Base-by-base conservation (phyloP, 257 asterid genomes). In the Solanum neorickii region DNA sequence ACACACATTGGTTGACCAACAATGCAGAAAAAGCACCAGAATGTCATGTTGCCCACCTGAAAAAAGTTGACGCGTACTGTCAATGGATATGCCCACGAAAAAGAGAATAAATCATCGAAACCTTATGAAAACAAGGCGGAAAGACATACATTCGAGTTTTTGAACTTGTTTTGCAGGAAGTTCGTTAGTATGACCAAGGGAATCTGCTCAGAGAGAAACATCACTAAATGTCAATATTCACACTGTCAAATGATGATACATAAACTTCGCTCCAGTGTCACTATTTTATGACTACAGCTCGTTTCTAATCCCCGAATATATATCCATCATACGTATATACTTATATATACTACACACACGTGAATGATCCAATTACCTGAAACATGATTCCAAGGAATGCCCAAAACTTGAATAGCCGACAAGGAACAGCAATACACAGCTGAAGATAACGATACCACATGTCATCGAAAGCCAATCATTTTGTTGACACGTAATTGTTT, bases 31-130 rank as follows among this genome's bases (percentile, higher is more conserved):
- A 84, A 93, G 86, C 96, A 97, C 99, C 99, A 97, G 90, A 97
- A 97, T 87, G 93, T 88, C 98, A 94, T 97, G 89, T 97, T 97
- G 78, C 99, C 99, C 90, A 97, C 99, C 99, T 97, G 96, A 16
- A 59, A 44, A 86, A 62, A 77, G 52, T 86, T 73, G 10, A 0
- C 2, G n/a, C n/a, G n/a, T 52, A 52, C 62, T 52, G 62, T 52
- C 62, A 52, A 52, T 16, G 62, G n/a, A 18, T 14, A 73, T 27
- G 1, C 52, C 56, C 21, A 47, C 10, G 39, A 68, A 1, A 14
- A 1, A 49, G 77, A 76, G 59, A 1, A n/a, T 21, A 72, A 47
- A 74, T 73, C 77, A 27, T 33, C 9, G 46, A 66, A 65, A 68
- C 39, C n/a, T 82, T 44, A 39, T 35, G 83, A 78, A 62, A 87